These are phyloP conservation scores for Rosa rugosa DNA, from an alignment of 306 rosid species.

Conservation along the genomic window DNA sequence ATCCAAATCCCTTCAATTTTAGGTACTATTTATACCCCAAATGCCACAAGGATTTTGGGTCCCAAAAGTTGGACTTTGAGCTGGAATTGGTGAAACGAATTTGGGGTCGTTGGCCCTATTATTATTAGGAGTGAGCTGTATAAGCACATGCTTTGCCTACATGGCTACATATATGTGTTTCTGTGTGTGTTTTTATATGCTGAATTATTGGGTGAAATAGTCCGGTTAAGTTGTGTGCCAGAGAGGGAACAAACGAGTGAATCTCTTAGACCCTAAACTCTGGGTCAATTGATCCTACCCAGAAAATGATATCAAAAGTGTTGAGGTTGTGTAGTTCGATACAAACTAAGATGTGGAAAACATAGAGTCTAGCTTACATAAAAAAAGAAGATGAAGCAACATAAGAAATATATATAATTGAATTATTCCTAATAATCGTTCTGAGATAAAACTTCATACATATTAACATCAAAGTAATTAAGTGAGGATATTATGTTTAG, in stretches of 20 bases:
- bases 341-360: too few species aligned
- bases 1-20: neutral
- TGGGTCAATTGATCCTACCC: neutral
- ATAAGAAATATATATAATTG: too few species aligned
- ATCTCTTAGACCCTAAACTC: neutral
- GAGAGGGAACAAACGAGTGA: slow-evolving; percentile 23
- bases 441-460: too few species aligned
- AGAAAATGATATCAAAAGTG: too few species aligned
- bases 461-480: too few species aligned
- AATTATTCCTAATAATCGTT: too few species aligned
- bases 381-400: too few species aligned
- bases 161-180: too few species aligned
- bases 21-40: neutral
- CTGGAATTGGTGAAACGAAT: slow-evolving; percentile 33
- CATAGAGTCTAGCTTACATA: too few species aligned
- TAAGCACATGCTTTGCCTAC: slow-evolving; percentile 39
- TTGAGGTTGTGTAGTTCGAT: too few species aligned
- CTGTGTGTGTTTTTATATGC: slow-evolving; percentile 5
- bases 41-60: neutral
- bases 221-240: slow-evolving; percentile 21
- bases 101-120: slow-evolving; percentile 41
- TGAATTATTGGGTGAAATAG: slow-evolving; percentile 32
- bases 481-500: too few species aligned
- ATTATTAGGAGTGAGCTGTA: slow-evolving; percentile 40
- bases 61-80: slow-evolving; percentile 23